Evolutionary conservation across 352 stramenopile genomes (phyloP), one percentile per base, ranked within the genome.

Genomic region (Pythium utonaiense): DNA sequence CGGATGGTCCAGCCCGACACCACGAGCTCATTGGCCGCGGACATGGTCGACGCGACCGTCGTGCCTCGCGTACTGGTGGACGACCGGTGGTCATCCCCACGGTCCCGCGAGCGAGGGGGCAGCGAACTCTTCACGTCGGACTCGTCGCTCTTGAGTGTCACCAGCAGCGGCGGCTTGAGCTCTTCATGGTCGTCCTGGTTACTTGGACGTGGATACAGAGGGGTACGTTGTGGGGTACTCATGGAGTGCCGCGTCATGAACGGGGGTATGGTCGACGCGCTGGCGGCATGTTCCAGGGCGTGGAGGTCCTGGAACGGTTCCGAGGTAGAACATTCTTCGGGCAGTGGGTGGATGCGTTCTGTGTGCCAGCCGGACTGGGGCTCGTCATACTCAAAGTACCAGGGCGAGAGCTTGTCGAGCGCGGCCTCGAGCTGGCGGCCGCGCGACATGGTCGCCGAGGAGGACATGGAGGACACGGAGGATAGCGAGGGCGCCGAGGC

Each of bases 1-100:
- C 72, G 66, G 53, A 88, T 85, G 34, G 79, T 89, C 66, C 85
- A 91, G 33, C 80, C 76, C 7, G 78, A 86, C 21, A 91, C 73
- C 57, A 87, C 76, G 47, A 91, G 75, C 40, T 91, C 82, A 10
- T 73, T 77, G 38, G 56, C 77, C 8, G 55, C 58, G 17, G 65
- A 57, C 1, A 45, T 44, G 19, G 53, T 59, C 2, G 58, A 67
- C 27, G 53, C 57, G 21, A 66, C 25, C 8, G 53, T 64, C 30
- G 53, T 57, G 49, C 22, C 41, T 3, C 59, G 34, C 8, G 41
- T 71, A 34, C 64, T 60, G 28, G 30, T 47, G 30, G 51, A 64
- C 19, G 58, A 67, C 40, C 57, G 64, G 16, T 62, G 57, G 40
- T 47, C 40, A 27, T 62, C 57, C 30, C 53, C 52, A 17, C 58